Base-by-base conservation (phyloP, 805 yeast genomes). In the Candida krabiensis region DNA sequence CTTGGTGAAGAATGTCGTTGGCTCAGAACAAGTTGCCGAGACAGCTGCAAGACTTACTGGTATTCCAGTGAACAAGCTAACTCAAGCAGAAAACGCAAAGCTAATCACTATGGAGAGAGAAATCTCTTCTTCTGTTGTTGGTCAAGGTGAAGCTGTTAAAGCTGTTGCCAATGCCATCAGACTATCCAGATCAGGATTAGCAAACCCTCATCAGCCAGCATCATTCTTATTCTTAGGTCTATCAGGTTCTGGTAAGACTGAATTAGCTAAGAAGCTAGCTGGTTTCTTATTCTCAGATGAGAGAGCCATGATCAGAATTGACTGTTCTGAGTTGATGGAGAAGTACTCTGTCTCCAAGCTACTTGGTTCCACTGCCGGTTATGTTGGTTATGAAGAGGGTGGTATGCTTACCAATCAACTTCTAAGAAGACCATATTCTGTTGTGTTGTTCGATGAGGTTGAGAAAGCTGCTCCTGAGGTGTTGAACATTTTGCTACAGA, bases 401-500 rank as follows among this genome's bases (percentile, higher is more conserved):
- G 99, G 99, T 49, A 77, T 91, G 52, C 74, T 93, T 50, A 93
- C 99, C 5, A 95, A 93, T 55, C 96, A 93, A 49, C 73, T 93
- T 40, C 75, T 87, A 44, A 78, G 96, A 57, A 83, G 84, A 45
- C 99, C 99, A 40, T 93, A 93, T 67, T 87, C 97, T 5, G 99
- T 93, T n/a, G 75, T 93, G 28, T 72, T 93, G 45, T 93, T 93
- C 58, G 99, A 93, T 66, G 99, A 93, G 69, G 96, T 93, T 40
- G 99, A 93, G 61, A 93, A 93, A 66, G 99, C 99, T 13, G 96
- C 96, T 5, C 99, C 99, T 1, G 98, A 91, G 61, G 99, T 93
- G 2, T 71, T 91, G 58, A 93, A 96, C 7, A 84, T 93, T 15
- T 71, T 93, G 55, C 73, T 93, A 51, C 99, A 93, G 65, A 79